Evolutionary conservation across 73 alveolate species (phyloP), one percentile per base, ranked within the genome.

Genomic region (Tetrahymena thermophila): DNA sequence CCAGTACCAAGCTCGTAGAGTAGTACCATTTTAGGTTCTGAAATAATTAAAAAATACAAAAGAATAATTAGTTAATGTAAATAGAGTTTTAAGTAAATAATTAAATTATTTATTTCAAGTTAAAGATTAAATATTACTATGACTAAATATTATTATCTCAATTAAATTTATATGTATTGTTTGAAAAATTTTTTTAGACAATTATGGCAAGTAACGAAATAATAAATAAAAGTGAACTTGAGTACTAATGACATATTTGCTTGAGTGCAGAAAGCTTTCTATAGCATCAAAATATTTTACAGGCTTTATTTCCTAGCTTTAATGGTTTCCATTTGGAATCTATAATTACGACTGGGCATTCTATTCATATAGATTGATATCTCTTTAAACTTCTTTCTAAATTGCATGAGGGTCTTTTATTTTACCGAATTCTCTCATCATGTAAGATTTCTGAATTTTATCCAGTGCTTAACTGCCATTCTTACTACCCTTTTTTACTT

Each of bases 1-100:
- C 98, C 98, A 10, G 98, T 97, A 1, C 97, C 98, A 1, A 97
- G 57, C 84, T 97, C 98, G 93, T 94, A 97, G 96, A 97, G 95
- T 9, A 97, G 94, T 35, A 97, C 85, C 35, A 96, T 38, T 25
- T 96, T 97, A 56, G 89, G 89, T 34, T 31, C 89, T 97, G 85
- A 44, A 89, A 96, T 1, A 40, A 40, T 40, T 94, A 58, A 43
- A 50, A 50, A 50, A 50, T 50, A 50, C 3, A 50, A 14, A 19
- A 19, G 31, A 50, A 50, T 17, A 17, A 4, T 84, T 17, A n/a
- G 16, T 84, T 84, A 35, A 17, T 35, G 25, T 40, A 6, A 6
- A 37, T 2, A 4, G 44, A 9, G 4, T 40, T 40, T 40, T 40
- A 7, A 40, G 44, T 1, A 40, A 40, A 40, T 40, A 40, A 40